Evolutionary conservation across 331 rosid species (phyloP), one percentile per base, ranked within the genome.

Genomic region (Pyracantha coccinea): DNA sequence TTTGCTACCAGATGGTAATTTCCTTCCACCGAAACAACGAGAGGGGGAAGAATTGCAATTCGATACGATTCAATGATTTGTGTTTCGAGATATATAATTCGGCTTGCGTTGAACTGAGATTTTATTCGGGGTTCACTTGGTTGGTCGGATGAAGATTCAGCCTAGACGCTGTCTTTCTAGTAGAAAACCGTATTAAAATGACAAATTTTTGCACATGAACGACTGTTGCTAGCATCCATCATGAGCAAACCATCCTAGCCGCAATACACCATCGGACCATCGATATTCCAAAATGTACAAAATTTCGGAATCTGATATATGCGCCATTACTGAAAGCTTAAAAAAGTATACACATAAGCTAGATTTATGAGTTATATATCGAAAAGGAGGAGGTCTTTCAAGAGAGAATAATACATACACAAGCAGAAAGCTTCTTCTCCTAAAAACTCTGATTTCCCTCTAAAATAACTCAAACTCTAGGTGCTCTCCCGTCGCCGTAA

Each of bases 391-490:
- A 68, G 71, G 20, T 44, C 61, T 59, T 65, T 53, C 77, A 70
- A 64, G 64, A 45, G 10, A 41, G 17, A 23, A 45, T 7, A 29
- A 45, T 31, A 45, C 64, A 60, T 31, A 31, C 64, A 77, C 64
- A 62, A 24, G 69, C 31, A 61, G 77, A 73, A 68, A 44, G 77
- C 77, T 73, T 44, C 77, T 73, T 61, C 77, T 73, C 77, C 77
- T 19, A 60, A 60, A 73, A 73, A 2, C 8, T 13, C 28, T 25
- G 14, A 7, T 1, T 13, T 61, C 11, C 76, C 83, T 62, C 90
- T 88, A 94, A 81, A 91, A 94, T 90, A 91, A 85, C 89, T 91
- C 98, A 58, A 94, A 91, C 86, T 94, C 97, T 72, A 91, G 85
- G 68, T 81, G 96, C 57, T 85, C 89, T 79, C 90, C 97, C 2